These are phyloP conservation scores for Calocybe gambosa DNA, from an alignment of 1,284 basidiomycete genomes.

Conservation along the genomic window DNA sequence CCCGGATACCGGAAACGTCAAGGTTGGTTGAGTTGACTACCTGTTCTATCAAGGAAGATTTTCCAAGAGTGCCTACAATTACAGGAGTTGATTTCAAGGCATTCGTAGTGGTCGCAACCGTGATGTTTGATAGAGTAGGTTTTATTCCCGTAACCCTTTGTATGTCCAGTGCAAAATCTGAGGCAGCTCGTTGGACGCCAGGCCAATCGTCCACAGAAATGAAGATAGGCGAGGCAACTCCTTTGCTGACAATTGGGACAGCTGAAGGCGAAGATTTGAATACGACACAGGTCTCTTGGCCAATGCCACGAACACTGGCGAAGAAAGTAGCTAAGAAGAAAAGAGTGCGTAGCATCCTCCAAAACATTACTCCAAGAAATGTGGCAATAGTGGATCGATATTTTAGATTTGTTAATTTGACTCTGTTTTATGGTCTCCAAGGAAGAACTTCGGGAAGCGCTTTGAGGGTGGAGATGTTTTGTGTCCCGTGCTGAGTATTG, in stretches of 20 bases:
- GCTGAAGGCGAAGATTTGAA: slow-evolving; percentile 9
- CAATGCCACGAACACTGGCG: slow-evolving; percentile 9
- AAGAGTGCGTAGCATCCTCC: slow-evolving; percentile 7
- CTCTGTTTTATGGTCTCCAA: not conserved
- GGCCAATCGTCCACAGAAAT: slow-evolving; percentile 56
- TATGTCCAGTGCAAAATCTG: slow-evolving; percentile 58
- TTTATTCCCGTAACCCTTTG: slow-evolving; percentile 50
- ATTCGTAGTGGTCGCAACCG: slow-evolving; percentile 21
- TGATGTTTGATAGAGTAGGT: slow-evolving; percentile 43
- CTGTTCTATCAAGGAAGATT: slow-evolving; percentile 50
- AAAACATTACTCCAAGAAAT: not conserved
- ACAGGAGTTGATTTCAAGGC: slow-evolving; percentile 33
- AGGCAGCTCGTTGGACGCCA: slow-evolving; percentile 57
- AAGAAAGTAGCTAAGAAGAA: slow-evolving; percentile 5
- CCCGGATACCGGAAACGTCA: slow-evolving; percentile 50
- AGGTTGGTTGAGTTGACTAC: slow-evolving; percentile 48
- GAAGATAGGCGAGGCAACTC: slow-evolving; percentile 43
- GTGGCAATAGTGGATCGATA: not conserved
- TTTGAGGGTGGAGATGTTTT: not conserved
- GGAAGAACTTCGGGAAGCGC: slow-evolving; percentile 4
- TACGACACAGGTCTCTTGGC: slow-evolving; percentile 11
- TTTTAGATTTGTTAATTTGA: not conserved
- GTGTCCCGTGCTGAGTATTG: slow-evolving; percentile 4
- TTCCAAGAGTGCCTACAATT: slow-evolving; percentile 61
- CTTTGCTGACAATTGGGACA: slow-evolving; percentile 32